phyloP scores from a whole-genome alignment of 176 grass and related monocot genomes.

The Triticum timopheevii region DNA sequence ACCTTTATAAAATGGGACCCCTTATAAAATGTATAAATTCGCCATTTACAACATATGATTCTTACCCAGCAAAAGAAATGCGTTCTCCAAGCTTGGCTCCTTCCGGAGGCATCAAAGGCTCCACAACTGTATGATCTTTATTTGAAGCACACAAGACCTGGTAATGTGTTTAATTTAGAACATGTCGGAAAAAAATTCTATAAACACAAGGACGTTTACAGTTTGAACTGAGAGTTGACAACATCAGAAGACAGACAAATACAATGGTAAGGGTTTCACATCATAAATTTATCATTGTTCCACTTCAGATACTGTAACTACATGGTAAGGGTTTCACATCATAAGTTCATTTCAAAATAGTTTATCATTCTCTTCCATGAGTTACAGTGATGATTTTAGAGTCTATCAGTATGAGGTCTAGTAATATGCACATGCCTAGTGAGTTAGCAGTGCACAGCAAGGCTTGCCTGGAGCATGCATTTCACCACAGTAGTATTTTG shows the following conservation, averaged over 20 bases:
- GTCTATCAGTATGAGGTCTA: background rate
- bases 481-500: background rate
- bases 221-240: constrained; percentile 9
- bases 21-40: background rate
- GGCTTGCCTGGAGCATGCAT: background rate
- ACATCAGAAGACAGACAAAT: background rate
- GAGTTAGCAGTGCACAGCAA: background rate
- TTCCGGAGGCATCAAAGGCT: constrained; percentile 92
- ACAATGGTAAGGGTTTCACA: background rate
- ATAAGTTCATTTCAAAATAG: background rate
- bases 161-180: constrained; percentile 8
- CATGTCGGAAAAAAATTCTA: background rate
- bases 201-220: background rate
- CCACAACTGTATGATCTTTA: constrained; percentile 85
- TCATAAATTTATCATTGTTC: background rate
- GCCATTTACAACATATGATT: background rate
- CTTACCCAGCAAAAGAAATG: constrained; percentile 90
- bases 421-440: background rate
- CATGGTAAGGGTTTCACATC: background rate
- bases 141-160: constrained; percentile 88
- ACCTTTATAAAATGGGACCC: background rate
- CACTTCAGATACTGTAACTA: constrained; percentile 2
- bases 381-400: constrained; percentile 1
- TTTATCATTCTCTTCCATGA: constrained; percentile 3
- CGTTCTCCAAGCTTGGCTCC: constrained; percentile 87